Percentiles rank a stretch among this genome's conserved stretches.
phyloP scores from a whole-genome alignment of 305 asterid species.

The Fraxinus latifolia region DNA sequence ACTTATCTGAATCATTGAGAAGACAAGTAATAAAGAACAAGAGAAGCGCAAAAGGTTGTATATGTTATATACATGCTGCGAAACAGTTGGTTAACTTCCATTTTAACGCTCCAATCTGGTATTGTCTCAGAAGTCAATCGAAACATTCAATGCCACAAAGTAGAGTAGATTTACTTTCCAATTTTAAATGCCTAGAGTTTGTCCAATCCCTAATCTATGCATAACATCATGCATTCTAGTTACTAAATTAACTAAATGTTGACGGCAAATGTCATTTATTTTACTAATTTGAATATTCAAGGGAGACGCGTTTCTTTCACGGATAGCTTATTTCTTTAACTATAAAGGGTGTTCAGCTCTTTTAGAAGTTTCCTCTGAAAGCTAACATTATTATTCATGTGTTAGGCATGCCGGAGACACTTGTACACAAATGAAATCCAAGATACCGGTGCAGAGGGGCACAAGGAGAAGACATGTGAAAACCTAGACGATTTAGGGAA shows the following conservation, averaged over 20 bases:
- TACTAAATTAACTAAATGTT: neutral
- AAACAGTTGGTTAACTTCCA: neutral
- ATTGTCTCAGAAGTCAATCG: neutral
- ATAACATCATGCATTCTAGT: neutral
- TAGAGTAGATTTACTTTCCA: neutral
- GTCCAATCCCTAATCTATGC: neutral
- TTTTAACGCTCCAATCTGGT: neutral
- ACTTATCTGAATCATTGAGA: neutral
- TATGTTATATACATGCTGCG: neutral
- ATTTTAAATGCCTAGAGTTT: neutral
- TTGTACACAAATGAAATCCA: slow-evolving; percentile 46
- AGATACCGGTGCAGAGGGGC: slow-evolving; percentile 29
- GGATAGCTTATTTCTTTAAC: neutral
- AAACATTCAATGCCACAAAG: neutral
- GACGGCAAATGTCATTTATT: neutral
- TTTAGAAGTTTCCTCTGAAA: neutral
- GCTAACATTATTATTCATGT: slow-evolving; percentile 12
- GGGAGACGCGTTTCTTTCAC: neutral
- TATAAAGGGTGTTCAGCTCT: neutral
- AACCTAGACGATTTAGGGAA: slow-evolving; percentile 30
- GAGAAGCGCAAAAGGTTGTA: neutral
- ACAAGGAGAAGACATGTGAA: slow-evolving; percentile 19
- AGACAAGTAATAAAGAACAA: neutral
- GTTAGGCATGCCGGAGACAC: slow-evolving; percentile 65
- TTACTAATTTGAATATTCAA: neutral